These are phyloP conservation scores for Dalbergia cochinchinensis DNA, from an alignment of 306 rosid genomes.

Conservation along the genomic window DNA sequence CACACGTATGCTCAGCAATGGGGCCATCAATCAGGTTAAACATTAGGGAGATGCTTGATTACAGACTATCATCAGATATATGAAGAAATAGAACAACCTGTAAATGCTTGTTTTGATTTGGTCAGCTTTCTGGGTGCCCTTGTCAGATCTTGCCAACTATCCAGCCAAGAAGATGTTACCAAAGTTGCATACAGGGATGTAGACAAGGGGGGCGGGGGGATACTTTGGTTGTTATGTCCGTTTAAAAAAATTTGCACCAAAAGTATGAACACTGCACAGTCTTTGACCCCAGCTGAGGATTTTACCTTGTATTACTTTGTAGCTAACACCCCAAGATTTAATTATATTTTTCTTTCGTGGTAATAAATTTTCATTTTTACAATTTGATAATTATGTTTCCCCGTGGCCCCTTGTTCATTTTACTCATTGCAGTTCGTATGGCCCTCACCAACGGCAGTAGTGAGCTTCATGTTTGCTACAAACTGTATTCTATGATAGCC, in stretches of 20 bases:
- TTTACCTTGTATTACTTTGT: conserved; percentile 56
- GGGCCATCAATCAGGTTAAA: conserved; percentile 93
- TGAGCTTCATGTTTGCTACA: conserved; percentile 16
- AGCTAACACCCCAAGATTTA: conserved; percentile 51
- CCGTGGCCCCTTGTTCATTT: neutral
- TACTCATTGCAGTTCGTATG: conserved; percentile 16
- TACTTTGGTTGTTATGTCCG: conserved; percentile 41
- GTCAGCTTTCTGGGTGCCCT: conserved; percentile 50
- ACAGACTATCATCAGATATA: conserved; percentile 61
- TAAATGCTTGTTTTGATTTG: conserved; percentile 60
- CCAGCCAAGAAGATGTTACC: conserved; percentile 60
- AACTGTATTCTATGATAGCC: neutral
- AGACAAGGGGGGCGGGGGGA: conserved; percentile 44
- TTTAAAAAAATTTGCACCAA: conserved; percentile 41
- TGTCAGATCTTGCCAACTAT: conserved; percentile 49
- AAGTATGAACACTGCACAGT: conserved; percentile 44
- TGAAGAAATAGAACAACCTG: conserved; percentile 43
- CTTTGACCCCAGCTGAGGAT: conserved; percentile 58
- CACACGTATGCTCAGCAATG: conserved; percentile 94
- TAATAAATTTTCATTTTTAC: conserved; percentile 32
- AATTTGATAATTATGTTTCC: conserved; percentile 6
- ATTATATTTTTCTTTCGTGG: conserved; percentile 39
- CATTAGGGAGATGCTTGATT: conserved; percentile 91
- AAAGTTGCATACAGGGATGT: conserved; percentile 49
- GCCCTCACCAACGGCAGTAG: neutral